Evolutionary conservation across 495 filamentous ascomycete genomes (phyloP), one percentile per base, ranked within the genome.

Genomic region (Penicillium canescens): DNA sequence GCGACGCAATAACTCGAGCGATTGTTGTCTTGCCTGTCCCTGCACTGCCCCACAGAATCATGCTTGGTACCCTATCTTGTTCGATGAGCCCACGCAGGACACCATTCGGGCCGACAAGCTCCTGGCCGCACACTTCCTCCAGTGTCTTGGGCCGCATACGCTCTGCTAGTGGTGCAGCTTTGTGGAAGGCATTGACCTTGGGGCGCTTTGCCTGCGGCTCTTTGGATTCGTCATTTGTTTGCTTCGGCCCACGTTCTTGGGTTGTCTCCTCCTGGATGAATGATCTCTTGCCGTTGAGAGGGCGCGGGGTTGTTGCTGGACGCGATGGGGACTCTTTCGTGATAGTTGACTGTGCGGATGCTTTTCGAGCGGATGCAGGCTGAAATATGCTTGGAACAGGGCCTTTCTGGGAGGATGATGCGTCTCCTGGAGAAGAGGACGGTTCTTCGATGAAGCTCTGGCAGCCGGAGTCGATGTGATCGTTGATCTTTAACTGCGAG

Each of bases 11-110:
- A 7, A 95, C 89, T n/a, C 93, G 76, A 9, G 93, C 94, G 55
- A 98, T 97, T 0, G 94, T 98, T 2, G 94, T 98, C 73, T 98
- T 98, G 26, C 94, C 94, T 4, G 91, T 96, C 3, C 94, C 94
- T 2, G 92, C 86, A 9, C 82, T 80, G 14, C 94, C 94, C 94
- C 94, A 98, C 9, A 98, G 68, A 26, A 98, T 91, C 91, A 98
- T 96, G 33, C 89, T 93, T 0, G 94, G 93, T 16, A 98, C 85
- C 2, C 87, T 76, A 59, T 92, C 88, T 58, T 87, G 80, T 66
- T 97, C 89, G 60, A 98, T 93, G 37, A 98, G 76, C n/a, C 90
- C 85, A 9, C 93, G 87, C 8, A 98, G 79, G 8, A 97, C 84
- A 3, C 94, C 94, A 31, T 83, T 68, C 0, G 85, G 83, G 7